Evolutionary conservation across 345 rosid genomes (phyloP), one percentile per base, ranked within the genome.

Genomic region (Murraya paniculata): DNA sequence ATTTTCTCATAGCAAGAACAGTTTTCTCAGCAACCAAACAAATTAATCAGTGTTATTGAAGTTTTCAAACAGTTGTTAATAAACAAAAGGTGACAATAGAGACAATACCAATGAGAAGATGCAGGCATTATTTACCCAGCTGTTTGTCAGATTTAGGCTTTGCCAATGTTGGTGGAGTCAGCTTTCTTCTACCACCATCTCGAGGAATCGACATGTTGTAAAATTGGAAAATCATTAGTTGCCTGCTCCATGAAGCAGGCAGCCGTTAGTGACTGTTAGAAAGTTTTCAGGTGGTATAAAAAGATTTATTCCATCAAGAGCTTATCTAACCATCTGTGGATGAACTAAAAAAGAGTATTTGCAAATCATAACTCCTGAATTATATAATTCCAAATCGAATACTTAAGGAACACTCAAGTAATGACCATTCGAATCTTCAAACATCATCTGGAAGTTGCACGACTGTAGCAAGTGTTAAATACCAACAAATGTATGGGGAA

Each of bases 51-150:
- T 39, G 45, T 2, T 2, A 0, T 39, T 39, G 9, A 10, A 2
- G 3, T 2, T 9, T 39, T 39, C 45, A 2, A 39, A 39, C 45
- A 39, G n/a, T n/a, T n/a, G n/a, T n/a, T n/a, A 59, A 13, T 39
- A 58, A 39, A 73, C n/a, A 31, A 35, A 13, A 31, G 10, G 60
- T 14, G 22, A 36, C 57, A 14, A 28, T 41, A 8, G 62, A 75
- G 31, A 67, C 7, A n/a, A 14, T 53, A 24, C n/a, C 24, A 31
- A 48, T 6, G 64, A n/a, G 18, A 64, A 75, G 61, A 64, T 30
- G 28, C 77, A 50, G 33, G 62, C 61, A 75, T 75, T 31, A 62
- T 74, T 27, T 28, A 58, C 38, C 60, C 60, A 39, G 48, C 41
- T 10, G 41, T 56, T 64, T 50, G 57, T 67, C 55, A 16, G 71